Conservation (phyloP, 1,139 yeast species). For the Magnusiomyces fungicola region DNA sequence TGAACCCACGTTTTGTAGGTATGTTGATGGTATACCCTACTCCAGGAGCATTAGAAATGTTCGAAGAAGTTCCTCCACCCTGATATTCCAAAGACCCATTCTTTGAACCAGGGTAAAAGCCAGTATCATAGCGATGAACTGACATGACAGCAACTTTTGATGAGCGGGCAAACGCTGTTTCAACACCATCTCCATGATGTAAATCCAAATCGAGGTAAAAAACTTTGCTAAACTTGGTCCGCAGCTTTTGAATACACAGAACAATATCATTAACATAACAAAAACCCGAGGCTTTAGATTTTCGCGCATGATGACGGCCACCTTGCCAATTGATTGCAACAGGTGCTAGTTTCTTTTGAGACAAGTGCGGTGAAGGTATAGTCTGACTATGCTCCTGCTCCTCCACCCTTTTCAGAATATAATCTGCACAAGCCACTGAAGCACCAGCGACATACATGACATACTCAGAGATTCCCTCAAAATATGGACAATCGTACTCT, state of each 20-base stretch:
- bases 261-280: slow-evolving; percentile 68
- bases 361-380: not conserved
- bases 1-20: slow-evolving; percentile 52
- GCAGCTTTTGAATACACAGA: slow-evolving; percentile 43
- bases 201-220: slow-evolving; percentile 65
- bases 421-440: slow-evolving; percentile 45
- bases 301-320: slow-evolving; percentile 66
- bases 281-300: slow-evolving; percentile 56
- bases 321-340: slow-evolving; percentile 70
- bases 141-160: slow-evolving; percentile 55
- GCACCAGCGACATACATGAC: slow-evolving; percentile 50
- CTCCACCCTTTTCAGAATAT: slow-evolving; percentile 18
- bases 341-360: slow-evolving; percentile 14
- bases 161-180: slow-evolving; percentile 52
- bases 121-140: slow-evolving; percentile 54
- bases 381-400: not conserved
- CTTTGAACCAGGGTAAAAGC: slow-evolving; percentile 75
- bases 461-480: slow-evolving; percentile 48
- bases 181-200: slow-evolving; percentile 80
- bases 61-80: slow-evolving; percentile 17
- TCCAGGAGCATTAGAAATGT: slow-evolving; percentile 34
- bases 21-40: slow-evolving; percentile 41
- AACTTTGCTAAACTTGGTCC: slow-evolving; percentile 43
- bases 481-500: slow-evolving; percentile 57
- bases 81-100: slow-evolving; percentile 2